Evolutionary conservation across 345 rosid genomes (phyloP), one percentile per base, ranked within the genome.

Genomic region (Stellera chamaejasme): DNA sequence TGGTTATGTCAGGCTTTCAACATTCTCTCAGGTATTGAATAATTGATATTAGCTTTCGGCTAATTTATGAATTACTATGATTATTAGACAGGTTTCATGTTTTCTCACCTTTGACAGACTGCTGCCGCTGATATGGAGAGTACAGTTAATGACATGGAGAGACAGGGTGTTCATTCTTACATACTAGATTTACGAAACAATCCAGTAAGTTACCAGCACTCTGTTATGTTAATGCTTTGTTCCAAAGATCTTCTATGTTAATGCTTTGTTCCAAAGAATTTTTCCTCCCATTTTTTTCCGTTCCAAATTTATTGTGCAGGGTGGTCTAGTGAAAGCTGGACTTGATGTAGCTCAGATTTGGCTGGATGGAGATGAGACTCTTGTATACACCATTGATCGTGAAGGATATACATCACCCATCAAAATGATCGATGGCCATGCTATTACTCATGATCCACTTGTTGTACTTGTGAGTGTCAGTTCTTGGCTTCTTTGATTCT

Each of bases 331-430:
- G 64, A 87, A 75, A 80, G 90, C 81, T 26, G 93, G 97, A 56
- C 90, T 90, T 9, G 97, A 90, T 68, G 90, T 87, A 60, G 97
- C 96, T 15, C 87, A 81, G 39, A 74, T 90, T 54, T 90, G 97
- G 97, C 78, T 87, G 14, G 97, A 90, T 27, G 97, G 97, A 25
- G 79, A 84, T 58, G 97, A 82, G 72, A 87, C 93, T 43, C 88
- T 87, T 43, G 97, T 90, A 44, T 82, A 87, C 73, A 82, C 97
- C 27, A 65, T 90, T 27, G 96, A 84, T 47, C 84, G 96, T 19
- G 88, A 87, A 10, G 97, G 97, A 13, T 66, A 87, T 25, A 64
- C 80, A 76, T 72, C 72, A 26, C 96, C 96, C 5, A 81, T 90
- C 39, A 87, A 73, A 58, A 75, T 90, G 90, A 70, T 74, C 7